Conservation (phyloP, 1,139 yeast species). For the Nadsonia commutata region DNA sequence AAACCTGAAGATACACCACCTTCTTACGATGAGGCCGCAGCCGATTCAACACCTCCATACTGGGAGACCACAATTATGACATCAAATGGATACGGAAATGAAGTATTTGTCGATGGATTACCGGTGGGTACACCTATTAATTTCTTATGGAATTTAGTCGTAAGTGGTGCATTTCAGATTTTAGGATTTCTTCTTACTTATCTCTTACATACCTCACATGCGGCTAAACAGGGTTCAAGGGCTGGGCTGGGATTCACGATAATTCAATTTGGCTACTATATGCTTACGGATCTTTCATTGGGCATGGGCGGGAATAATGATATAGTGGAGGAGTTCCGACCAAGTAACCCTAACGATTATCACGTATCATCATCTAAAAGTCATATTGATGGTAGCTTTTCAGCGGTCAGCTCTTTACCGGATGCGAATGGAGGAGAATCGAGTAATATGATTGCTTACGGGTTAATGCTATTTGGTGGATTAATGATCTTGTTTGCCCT, state of each 20-base stretch:
- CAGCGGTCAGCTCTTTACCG: not conserved
- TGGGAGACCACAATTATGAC: slow-evolving; percentile 88
- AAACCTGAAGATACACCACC: slow-evolving; percentile 53
- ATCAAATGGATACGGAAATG: slow-evolving; percentile 59
- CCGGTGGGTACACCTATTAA: slow-evolving; percentile 91
- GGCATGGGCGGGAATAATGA: not conserved
- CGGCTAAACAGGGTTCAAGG: slow-evolving; percentile 90
- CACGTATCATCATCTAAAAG: slow-evolving; percentile 14
- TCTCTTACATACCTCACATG: slow-evolving; percentile 87
- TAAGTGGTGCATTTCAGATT: slow-evolving; percentile 81
- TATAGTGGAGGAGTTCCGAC: slow-evolving; percentile 24
- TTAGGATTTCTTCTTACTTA: slow-evolving; percentile 88
- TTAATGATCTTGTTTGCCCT: slow-evolving; percentile 52
- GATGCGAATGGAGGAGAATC: slow-evolving; percentile 1
- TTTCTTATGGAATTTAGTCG: slow-evolving; percentile 79
- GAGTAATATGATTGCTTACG: slow-evolving; percentile 2
- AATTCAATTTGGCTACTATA: slow-evolving; percentile 57
- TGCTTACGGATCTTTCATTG: slow-evolving; percentile 37
- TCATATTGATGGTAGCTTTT: slow-evolving; percentile 3
- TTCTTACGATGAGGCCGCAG: slow-evolving; percentile 86
- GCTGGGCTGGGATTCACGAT: slow-evolving; percentile 86
- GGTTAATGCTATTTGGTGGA: slow-evolving; percentile 49
- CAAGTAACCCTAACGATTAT: slow-evolving; percentile 25
- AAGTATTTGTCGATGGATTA: slow-evolving; percentile 83
- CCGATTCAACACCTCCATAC: slow-evolving; percentile 90